Evolutionary conservation across 371 early-diverging fungal genomes (phyloP).

Genomic region (Mortierella sp.): DNA sequence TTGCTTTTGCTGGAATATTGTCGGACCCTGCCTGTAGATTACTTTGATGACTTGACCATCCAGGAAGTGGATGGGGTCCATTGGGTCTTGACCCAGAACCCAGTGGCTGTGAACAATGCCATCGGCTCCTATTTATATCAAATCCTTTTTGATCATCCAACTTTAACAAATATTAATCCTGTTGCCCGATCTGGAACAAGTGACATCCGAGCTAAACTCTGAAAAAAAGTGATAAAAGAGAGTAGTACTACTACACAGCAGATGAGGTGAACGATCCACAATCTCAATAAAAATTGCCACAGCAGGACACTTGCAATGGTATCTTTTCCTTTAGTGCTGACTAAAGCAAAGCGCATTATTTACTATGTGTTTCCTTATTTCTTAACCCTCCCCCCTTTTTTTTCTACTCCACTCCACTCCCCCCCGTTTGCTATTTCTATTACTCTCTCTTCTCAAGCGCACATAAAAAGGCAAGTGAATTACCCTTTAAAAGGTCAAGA

Average conservation of each 20-base stretch:
- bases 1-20: slow-evolving; percentile 9
- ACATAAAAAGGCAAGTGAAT: no score
- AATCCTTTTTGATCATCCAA: neutral
- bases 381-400: neutral
- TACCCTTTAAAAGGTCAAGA: no score
- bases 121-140: slow-evolving; percentile 11
- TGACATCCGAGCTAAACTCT: no score
- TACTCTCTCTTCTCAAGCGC: neutral
- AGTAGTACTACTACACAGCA: no score
- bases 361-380: no score
- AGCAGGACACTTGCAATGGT: no score
- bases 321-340: no score
- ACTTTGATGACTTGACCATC: slow-evolving; percentile 12
- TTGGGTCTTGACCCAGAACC: slow-evolving; percentile 19
- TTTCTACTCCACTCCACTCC: no score
- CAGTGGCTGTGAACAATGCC: slow-evolving; percentile 6
- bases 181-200: neutral
- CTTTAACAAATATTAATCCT: neutral
- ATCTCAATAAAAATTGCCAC: no score
- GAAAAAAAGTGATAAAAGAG: no score
- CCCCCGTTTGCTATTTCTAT: neutral
- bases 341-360: no score
- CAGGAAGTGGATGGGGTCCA: slow-evolving; percentile 10
- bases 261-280: no score
- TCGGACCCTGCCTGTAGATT: slow-evolving; percentile 8